Evolutionary conservation across 352 stramenopile species (phyloP), one percentile per base, ranked within the genome.

Genomic region (Peronospora belbahrii): DNA sequence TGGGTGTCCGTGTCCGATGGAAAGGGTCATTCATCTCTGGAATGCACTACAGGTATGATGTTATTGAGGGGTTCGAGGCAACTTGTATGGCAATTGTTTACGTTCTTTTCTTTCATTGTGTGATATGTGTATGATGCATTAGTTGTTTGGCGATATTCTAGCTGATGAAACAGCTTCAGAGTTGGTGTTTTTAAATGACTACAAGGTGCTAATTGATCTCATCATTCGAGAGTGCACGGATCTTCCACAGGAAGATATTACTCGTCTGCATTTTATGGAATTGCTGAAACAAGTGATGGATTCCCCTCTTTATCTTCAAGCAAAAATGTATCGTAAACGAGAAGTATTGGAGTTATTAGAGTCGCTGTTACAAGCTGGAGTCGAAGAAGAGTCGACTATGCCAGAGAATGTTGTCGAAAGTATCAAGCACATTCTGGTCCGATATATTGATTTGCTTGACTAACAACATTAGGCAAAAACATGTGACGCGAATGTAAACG

Each of bases 131-230:
- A n/a, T n/a, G n/a, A n/a, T n/a, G n/a, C 23, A 27, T 27, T 7
- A 88, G 76, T 62, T 88, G 17, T 62, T 83, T 42, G 52, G 56
- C 1, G 72, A 84, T 35, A 74, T 86, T 45, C 39, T 88, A 34
- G 42, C 51, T 1, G 65, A 85, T 42, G 40, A 66, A 14, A 39
- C 56, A 22, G 66, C 71, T 23, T 68, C 61, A 1, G 59, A 58
- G 28, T 56, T 84, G 14, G 52, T 88, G 27, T 88, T 81, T 45
- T 24, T 83, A 13, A 88, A 88, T 39, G 77, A 88, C 42, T 82
- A 84, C 27, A 88, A 86, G 42, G 48, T 88, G 24, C 48, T 88
- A 25, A 36, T 88, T 4, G 77, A 88, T 54, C 62, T 88, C 25
- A 22, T 82, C 13, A 68, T 88, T 42, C 63, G 77, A 23, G 77